These are phyloP conservation scores for Tripterygium wilfordii DNA, from an alignment of 177 flowering plant species.

Conservation along the genomic window DNA sequence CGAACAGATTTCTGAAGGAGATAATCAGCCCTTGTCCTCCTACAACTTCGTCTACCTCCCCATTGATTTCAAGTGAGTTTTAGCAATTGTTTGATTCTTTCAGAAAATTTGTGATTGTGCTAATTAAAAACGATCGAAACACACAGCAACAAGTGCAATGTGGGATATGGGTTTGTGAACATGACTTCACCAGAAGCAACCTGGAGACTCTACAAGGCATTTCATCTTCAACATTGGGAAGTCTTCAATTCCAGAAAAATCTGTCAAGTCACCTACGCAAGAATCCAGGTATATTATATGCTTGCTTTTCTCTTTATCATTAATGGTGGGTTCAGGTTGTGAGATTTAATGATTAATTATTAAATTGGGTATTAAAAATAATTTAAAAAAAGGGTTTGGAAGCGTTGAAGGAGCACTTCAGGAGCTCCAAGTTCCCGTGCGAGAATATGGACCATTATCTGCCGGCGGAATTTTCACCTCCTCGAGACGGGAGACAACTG, in stretches of 20 bases:
- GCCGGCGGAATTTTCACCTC: conserved; percentile 80
- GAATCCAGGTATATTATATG: conserved; percentile 62
- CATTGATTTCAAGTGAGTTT: conserved; percentile 78
- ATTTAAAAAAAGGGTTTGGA: conserved; percentile 76
- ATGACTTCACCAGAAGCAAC: conserved; percentile 81
- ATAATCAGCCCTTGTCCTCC: conserved; percentile 64
- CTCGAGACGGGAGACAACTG: conserved; percentile 71
- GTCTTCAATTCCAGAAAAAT: conserved; percentile 92
- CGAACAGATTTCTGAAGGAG: conserved; percentile 55
- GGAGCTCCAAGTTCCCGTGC: conserved; percentile 84
- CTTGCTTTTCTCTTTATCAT: not conserved
- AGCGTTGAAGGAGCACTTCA: conserved; percentile 85
- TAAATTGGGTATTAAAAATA: too few species aligned
- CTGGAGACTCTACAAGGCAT: conserved; percentile 76
- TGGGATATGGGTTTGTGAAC: conserved; percentile 97
- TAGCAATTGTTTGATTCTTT: not conserved
- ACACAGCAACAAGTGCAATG: conserved; percentile 95
- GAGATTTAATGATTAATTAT: too few species aligned
- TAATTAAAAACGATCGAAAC: too few species aligned
- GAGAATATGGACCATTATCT: conserved; percentile 71
- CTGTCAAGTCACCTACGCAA: conserved; percentile 82
- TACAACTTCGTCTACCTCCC: conserved; percentile 91
- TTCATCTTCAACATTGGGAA: conserved; percentile 81
- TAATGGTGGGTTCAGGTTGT: too few species aligned
- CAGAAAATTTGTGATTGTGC: too few species aligned